A percentile compares a stretch with the other conserved stretches of the same genome.
phyloP scores from a whole-genome alignment of 2,329 filamentous ascomycete species.

The Moelleriella libera region DNA sequence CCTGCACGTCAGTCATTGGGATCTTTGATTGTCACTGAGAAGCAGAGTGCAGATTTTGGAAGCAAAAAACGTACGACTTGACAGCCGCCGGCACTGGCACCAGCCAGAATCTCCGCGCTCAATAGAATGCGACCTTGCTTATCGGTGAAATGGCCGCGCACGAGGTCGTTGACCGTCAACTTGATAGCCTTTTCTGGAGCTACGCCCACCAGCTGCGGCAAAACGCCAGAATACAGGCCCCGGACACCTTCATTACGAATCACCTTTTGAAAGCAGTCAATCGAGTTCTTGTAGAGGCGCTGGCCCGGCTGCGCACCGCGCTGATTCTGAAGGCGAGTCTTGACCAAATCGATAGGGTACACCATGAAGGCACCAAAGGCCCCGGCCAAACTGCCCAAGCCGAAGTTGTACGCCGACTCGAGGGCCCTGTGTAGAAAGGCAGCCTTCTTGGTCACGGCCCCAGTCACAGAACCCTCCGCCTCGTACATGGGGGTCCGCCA shows the following conservation, averaged over 20 bases:
- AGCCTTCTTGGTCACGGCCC: constrained; percentile 13
- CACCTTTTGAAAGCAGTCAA: constrained; percentile 91
- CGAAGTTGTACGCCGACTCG: constrained; percentile 78
- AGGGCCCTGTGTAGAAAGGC: constrained; percentile 42
- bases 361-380: constrained; percentile 99
- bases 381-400: constrained; percentile 75
- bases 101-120: constrained; percentile 66
- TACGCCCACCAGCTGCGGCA: constrained; percentile 91
- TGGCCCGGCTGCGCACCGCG: constrained; percentile 70
- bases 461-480: constrained; percentile 26
- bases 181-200: constrained; percentile 99
- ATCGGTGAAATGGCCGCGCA: constrained; percentile 62
- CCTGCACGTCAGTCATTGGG: background rate
- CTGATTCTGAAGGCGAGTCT: constrained; percentile 98
- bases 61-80: constrained; percentile 64
- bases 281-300: constrained; percentile 87
- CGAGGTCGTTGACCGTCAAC: constrained; percentile 92
- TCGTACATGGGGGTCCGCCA: constrained; percentile 57
- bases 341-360: constrained; percentile 96
- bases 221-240: constrained; percentile 85
- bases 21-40: no score
- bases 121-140: constrained; percentile 62
- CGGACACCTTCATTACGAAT: constrained; percentile 80
- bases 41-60: no score
- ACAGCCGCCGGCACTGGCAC: constrained; percentile 80